A percentile compares a stretch with the other conserved stretches of the same genome.
phyloP scores from a whole-genome alignment of 495 filamentous ascomycete genomes.

The Cercophora newfieldiana region DNA sequence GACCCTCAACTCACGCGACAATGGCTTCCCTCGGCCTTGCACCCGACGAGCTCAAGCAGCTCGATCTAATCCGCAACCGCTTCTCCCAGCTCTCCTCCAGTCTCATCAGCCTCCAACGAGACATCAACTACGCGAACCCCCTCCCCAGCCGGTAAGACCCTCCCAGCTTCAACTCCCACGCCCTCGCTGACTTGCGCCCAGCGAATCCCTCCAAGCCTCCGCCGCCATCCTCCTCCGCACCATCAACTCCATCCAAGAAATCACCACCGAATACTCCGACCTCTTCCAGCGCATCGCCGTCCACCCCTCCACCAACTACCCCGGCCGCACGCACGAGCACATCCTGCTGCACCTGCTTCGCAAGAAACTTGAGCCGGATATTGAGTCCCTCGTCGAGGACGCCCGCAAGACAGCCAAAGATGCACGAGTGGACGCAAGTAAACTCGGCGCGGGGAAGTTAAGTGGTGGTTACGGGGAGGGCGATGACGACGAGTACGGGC shows the following conservation, averaged over 20 bases:
- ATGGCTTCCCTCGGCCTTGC: conserved; percentile 52
- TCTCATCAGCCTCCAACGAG: conserved; percentile 58
- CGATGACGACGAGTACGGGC: conserved; percentile 30
- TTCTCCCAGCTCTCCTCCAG: conserved; percentile 67
- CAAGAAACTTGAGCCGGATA: conserved; percentile 76
- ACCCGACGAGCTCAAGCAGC: conserved; percentile 65
- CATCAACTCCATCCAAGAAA: conserved; percentile 58
- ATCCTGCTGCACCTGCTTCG: conserved; percentile 66
- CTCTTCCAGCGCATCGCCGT: conserved; percentile 63
- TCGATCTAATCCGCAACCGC: conserved; percentile 74
- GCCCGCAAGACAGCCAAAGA: conserved; percentile 46
- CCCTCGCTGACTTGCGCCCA: conserved; percentile 27
- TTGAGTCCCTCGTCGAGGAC: conserved; percentile 70
- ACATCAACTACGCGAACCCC: conserved; percentile 35
- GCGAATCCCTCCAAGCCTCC: conserved; percentile 68
- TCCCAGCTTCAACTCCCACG: neutral
- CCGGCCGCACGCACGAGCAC: conserved; percentile 65
- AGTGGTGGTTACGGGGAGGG: conserved; percentile 25
- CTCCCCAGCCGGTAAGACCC: conserved; percentile 39
- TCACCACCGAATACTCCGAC: conserved; percentile 57
- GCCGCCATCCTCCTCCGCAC: conserved; percentile 64
- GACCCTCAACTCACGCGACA: neutral
- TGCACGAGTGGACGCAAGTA: conserved; percentile 23
- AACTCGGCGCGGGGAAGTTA: conserved; percentile 16
- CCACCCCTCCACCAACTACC: conserved; percentile 76